Base-by-base conservation (phyloP, 2,329 filamentous ascomycete species). In the Trematosphaeria pertusa region DNA sequence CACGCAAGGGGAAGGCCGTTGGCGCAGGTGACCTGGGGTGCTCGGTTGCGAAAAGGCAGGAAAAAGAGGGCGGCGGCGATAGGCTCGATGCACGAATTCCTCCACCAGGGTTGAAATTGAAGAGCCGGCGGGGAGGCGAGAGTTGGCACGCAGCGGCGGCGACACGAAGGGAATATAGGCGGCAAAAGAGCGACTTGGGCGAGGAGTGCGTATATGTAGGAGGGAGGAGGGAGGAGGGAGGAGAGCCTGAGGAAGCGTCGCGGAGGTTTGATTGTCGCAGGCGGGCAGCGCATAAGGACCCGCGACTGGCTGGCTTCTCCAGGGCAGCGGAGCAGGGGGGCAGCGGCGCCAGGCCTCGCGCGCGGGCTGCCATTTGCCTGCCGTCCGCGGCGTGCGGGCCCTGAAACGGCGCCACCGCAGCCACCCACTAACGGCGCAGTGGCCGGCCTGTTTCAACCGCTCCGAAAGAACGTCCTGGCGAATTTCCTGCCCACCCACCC, bases 61-160 rank as follows among this genome's bases (percentile, higher is more conserved):
- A 47, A 58, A 54, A 64, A 59, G 55, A 43, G 56, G 52, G 42
- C 18, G 28, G 51, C 44, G 37, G 52, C 46, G 58, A 64, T 62
- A 56, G 59, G 62, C 51, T 50, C 35, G 18, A 20, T 20, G 41
- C 32, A 37, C 43, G 35, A 51, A 59, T 54, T 55, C 46, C 45
- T 54, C 61, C 54, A 58, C 64, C 58, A 65, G 64, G 66, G 62
- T 60, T 56, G 59, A 52, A 54, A 54, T 61, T 59, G 52, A 58
- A 64, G 44, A 58, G 63, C 58, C 58, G 60, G 61, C 42, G 50
- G 56, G 57, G 50, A 56, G 52, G 51, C 46, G 51, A 56, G 45
- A 41, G 47, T 48, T 52, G 47, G 59, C 50, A 54, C 52, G 46
- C 52, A 51, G 45, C 45, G 49, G 50, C 37, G 37, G 37, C 43